These are phyloP conservation scores for Diospyros kaki DNA, from an alignment of 148 eudicot genomes.

Conservation along the genomic window DNA sequence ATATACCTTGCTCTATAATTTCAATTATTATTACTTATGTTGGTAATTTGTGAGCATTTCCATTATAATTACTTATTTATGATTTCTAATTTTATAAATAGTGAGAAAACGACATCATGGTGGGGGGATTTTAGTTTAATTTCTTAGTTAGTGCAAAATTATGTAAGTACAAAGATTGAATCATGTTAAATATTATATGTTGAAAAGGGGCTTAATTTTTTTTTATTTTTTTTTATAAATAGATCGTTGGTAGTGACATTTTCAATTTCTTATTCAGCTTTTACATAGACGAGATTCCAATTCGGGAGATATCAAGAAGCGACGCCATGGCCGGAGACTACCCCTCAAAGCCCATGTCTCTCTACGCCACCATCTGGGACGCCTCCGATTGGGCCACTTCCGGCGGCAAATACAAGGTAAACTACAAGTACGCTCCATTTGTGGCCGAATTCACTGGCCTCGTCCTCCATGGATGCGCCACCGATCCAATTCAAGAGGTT, in stretches of 20 bases:
- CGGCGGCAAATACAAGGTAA: slow-evolving; percentile 49
- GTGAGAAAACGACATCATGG: too few species aligned
- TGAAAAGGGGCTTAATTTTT: background rate
- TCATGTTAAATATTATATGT: too few species aligned
- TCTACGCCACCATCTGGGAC: slow-evolving; percentile 64
- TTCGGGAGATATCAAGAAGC: slow-evolving; percentile 33
- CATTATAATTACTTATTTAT: too few species aligned
- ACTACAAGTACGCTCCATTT: slow-evolving; percentile 56
- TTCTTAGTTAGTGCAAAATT: too few species aligned
- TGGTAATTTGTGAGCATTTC: too few species aligned
- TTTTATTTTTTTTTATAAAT: background rate
- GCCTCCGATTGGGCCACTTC: slow-evolving; percentile 58
- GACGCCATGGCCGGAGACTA: slow-evolving; percentile 50
- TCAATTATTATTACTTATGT: too few species aligned
- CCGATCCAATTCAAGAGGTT: slow-evolving; percentile 35
- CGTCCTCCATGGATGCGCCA: slow-evolving; percentile 33
- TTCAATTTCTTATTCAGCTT: slow-evolving; percentile 23
- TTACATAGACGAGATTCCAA: slow-evolving; percentile 48
- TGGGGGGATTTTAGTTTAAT: too few species aligned
- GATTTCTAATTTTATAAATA: too few species aligned
- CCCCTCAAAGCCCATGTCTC: slow-evolving; percentile 53
- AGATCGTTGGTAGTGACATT: background rate
- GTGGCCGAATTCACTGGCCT: slow-evolving; percentile 42
- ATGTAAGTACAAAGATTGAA: too few species aligned
- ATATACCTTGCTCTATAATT: too few species aligned